phyloP scores from a whole-genome alignment of 2,329 filamentous ascomycete genomes.

The Aspergillus floridensis region DNA sequence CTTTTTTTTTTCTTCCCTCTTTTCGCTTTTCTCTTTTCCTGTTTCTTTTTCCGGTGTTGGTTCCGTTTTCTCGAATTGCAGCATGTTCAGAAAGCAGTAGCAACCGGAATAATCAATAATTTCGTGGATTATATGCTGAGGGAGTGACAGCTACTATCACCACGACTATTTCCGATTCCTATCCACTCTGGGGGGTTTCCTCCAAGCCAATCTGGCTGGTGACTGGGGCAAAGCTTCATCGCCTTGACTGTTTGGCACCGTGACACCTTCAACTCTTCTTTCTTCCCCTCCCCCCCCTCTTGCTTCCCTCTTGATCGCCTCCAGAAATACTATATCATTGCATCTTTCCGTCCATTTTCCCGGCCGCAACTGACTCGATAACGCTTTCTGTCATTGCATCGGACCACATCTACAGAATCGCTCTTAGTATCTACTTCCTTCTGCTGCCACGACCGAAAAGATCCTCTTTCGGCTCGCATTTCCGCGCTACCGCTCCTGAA shows the following conservation, averaged over 20 bases:
- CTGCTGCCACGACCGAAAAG: neutral
- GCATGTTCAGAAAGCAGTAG: neutral
- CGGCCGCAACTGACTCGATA: conserved; percentile 7
- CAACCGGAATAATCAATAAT: conserved; percentile 1
- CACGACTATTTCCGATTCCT: neutral
- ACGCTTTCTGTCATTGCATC: neutral
- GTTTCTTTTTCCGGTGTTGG: conserved; percentile 15
- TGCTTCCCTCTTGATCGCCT: neutral
- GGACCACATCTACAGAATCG: neutral
- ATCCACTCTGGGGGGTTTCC: neutral
- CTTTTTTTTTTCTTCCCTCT: conserved; percentile 11
- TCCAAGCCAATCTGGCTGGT: neutral
- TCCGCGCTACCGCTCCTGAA: neutral
- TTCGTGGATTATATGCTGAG: neutral
- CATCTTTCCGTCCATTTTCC: neutral
- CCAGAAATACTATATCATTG: conserved; percentile 3
- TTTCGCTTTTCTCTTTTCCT: conserved; percentile 1
- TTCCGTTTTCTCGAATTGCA: conserved; percentile 1
- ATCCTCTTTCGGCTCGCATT: neutral
- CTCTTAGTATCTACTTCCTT: neutral
- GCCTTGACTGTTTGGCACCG: conserved; percentile 4
- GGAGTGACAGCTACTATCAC: neutral
- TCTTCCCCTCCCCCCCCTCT: neutral
- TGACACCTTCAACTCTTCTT: neutral
- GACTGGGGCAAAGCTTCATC: conserved; percentile 1